Evolutionary conservation across 495 filamentous ascomycete genomes (phyloP), one percentile per base, ranked within the genome.

Genomic region (Xylaria castorea): DNA sequence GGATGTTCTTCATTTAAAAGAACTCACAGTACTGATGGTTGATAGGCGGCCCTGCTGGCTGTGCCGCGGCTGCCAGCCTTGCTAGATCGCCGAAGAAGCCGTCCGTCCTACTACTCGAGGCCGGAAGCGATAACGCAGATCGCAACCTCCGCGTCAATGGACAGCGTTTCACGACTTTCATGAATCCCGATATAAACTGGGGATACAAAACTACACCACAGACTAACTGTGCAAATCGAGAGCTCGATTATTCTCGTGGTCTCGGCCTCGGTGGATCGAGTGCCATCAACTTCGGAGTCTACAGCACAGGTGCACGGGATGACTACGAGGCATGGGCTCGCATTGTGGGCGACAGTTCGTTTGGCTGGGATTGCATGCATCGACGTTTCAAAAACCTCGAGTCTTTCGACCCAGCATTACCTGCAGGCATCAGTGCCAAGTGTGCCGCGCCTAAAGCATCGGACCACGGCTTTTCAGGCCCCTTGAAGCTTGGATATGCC

Each of bases 261-360:
- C 84, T 85, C 18, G 87, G 87, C 2, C 80, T 93, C 0, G 90
- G 90, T 3, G 91, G 91, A 0, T 84, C 84, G 30, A 89, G 81
- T 44, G 87, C 87, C 20, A 87, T 92, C 69, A 93, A 93, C 78
- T 92, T 91, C 64, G 86, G 85, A 25, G 80, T 88, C 14, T 92
- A 83, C 70, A 87, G 82, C 16, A 73, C 87, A 12, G 91, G 91
- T 7, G 83, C 89, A 8, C 77, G 80, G 6, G 86, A 87, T 64
- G 91, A 93, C 74, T 92, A 89, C 73, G 85, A 91, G 42, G 81
- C 87, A 53, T 88, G 89, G 81, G 80, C 82, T 25, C 75, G 77
- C 20, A 42, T 82, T 2, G 75, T 77, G 1, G 79, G 71, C 4
- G 83, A 86, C 74, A 80, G 87, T 0, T 75, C 76, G 0, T 93